Evolutionary conservation across 2,329 filamentous ascomycete genomes (phyloP).

Genomic region (Dothiorella sarmentorum): DNA sequence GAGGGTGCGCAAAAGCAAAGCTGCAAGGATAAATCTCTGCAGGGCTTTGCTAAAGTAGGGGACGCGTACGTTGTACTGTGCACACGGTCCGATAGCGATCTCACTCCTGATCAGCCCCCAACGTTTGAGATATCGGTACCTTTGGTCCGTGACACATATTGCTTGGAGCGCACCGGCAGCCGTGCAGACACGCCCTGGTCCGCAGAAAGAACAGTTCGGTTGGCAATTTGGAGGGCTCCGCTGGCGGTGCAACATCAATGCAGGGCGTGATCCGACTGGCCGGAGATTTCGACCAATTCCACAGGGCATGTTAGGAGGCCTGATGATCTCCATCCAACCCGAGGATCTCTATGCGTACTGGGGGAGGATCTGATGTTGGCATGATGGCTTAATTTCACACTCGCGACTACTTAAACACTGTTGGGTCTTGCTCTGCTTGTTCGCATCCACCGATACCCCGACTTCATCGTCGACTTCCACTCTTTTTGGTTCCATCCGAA

Average conservation of each 20-base stretch:
- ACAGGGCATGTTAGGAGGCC: neutral
- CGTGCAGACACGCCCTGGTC: neutral
- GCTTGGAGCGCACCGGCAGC: neutral
- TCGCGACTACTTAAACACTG: neutral
- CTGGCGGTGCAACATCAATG: neutral
- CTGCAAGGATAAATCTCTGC: too few relatives aligned
- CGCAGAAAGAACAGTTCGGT: neutral
- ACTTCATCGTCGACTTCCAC: neutral
- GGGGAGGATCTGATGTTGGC: neutral
- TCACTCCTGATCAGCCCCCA: slow-evolving; percentile 2
- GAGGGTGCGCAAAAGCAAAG: too few relatives aligned
- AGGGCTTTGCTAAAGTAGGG: too few relatives aligned
- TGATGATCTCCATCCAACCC: neutral
- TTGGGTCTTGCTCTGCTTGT: neutral
- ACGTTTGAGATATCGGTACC: neutral
- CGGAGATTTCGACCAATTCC: neutral
- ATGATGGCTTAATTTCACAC: neutral
- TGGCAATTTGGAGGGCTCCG: neutral
- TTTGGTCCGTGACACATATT: neutral
- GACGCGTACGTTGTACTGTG: too few relatives aligned
- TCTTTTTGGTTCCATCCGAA: neutral
- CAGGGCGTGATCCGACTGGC: neutral
- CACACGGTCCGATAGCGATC: slow-evolving; percentile 6
- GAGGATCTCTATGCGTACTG: slow-evolving; percentile 6
- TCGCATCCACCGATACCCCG: neutral